phyloP scores from a whole-genome alignment of 352 stramenopile species.

The Pseudoperonospora humuli region DNA sequence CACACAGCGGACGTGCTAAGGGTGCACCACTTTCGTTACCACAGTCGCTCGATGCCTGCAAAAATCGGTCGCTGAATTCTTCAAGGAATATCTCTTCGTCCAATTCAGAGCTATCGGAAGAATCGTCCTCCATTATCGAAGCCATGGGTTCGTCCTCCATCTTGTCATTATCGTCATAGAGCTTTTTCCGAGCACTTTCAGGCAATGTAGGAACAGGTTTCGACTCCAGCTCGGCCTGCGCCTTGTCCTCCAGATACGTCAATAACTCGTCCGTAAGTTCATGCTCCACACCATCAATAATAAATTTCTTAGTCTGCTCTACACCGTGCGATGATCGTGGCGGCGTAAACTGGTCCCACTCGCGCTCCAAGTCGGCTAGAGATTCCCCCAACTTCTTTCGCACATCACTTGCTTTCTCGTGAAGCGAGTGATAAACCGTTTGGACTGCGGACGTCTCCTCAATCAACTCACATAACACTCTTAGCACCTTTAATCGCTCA shows the following conservation, averaged over 20 bases:
- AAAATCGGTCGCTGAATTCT: slow-evolving; percentile 47
- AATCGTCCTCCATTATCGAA: slow-evolving; percentile 20
- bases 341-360: slow-evolving; percentile 53
- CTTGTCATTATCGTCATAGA: slow-evolving; percentile 8
- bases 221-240: slow-evolving; percentile 50
- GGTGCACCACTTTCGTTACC: not conserved
- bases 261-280: slow-evolving; percentile 68
- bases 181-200: slow-evolving; percentile 25
- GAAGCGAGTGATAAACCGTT: slow-evolving; percentile 52
- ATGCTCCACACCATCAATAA: slow-evolving; percentile 63
- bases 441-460: slow-evolving; percentile 44
- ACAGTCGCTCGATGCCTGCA: slow-evolving; percentile 1
- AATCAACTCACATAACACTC: slow-evolving; percentile 62
- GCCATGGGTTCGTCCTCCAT: slow-evolving; percentile 2
- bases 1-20: slow-evolving; percentile 20
- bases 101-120: slow-evolving; percentile 26
- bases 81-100: slow-evolving; percentile 48
- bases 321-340: slow-evolving; percentile 35
- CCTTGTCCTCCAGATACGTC: slow-evolving; percentile 55
- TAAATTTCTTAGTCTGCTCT: slow-evolving; percentile 57
- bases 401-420: slow-evolving; percentile 54
- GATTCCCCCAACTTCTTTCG: slow-evolving; percentile 45
- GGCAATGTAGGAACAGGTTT: slow-evolving; percentile 39
- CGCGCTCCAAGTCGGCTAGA: slow-evolving; percentile 47
- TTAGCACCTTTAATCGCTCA: slow-evolving; percentile 52